Evolutionary conservation across 202 grass and related monocot species (phyloP).

Genomic region (Dendrocalamus latiflorus): DNA sequence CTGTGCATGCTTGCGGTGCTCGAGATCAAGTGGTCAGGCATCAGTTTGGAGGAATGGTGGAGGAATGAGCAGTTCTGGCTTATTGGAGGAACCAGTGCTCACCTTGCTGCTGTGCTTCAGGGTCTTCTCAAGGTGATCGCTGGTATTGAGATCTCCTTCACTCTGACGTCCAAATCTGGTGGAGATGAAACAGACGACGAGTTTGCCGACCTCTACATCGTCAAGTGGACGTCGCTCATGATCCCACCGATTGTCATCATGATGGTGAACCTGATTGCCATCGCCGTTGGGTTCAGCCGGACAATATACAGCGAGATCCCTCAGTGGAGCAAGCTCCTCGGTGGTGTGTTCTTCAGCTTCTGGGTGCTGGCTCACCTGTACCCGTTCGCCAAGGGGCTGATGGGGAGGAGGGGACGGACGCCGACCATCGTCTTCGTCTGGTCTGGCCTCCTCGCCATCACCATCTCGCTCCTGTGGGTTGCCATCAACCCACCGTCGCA

Average conservation of each 20-base stretch:
- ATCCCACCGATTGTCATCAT: conserved; percentile 82
- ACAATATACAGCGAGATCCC: conserved; percentile 87
- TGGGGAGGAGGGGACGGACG: conserved; percentile 73
- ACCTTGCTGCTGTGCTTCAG: conserved; percentile 81
- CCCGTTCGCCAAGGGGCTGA: conserved; percentile 88
- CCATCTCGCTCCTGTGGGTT: conserved; percentile 96
- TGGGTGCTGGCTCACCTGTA: conserved; percentile 94
- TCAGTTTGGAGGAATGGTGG: conserved; percentile 93
- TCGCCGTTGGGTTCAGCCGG: conserved; percentile 73
- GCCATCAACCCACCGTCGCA: conserved; percentile 68
- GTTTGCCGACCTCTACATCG: too few species aligned
- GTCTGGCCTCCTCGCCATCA: conserved; percentile 86
- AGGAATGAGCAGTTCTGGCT: conserved; percentile 98
- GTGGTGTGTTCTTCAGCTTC: conserved; percentile 97
- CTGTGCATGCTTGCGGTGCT: conserved; percentile 67
- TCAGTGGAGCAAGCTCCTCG: conserved; percentile 86
- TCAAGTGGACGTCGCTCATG: too few species aligned
- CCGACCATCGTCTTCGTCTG: conserved; percentile 95
- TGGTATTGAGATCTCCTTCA: conserved; percentile 89
- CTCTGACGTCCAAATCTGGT: too few species aligned
- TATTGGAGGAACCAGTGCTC: conserved; percentile 82
- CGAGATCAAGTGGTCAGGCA: conserved; percentile 89
- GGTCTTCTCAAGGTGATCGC: conserved; percentile 93
- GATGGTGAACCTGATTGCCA: conserved; percentile 93
- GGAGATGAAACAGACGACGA: too few species aligned